phyloP scores from a whole-genome alignment of 768 basidiomycete species.

The Boletus pseudo-olivaceus region DNA sequence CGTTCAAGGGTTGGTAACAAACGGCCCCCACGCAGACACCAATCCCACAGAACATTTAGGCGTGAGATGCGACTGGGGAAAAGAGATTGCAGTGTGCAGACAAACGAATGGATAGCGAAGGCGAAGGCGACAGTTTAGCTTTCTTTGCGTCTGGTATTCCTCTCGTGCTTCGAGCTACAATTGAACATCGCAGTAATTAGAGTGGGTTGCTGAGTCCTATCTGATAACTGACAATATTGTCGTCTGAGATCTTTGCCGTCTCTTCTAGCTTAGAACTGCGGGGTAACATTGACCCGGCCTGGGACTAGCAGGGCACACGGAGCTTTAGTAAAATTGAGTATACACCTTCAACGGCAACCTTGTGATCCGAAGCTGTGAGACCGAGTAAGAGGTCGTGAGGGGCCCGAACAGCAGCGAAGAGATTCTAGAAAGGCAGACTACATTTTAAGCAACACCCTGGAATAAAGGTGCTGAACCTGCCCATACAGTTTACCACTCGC shows the following conservation, averaged over 20 bases:
- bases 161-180: neutral
- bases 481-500: neutral
- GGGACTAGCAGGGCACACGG: neutral
- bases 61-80: neutral
- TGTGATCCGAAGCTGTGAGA: neutral
- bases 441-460: neutral
- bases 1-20: neutral
- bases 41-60: neutral
- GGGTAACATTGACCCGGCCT: neutral
- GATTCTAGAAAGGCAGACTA: neutral
- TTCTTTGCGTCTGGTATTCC: neutral
- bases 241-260: neutral
- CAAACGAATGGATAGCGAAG: neutral
- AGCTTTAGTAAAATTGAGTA: neutral
- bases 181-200: neutral
- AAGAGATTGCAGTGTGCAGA: neutral
- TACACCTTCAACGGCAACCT: no score
- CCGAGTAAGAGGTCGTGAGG: neutral
- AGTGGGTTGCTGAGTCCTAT: neutral
- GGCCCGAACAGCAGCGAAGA: neutral
- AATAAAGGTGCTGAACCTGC: neutral
- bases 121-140: neutral
- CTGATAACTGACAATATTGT: neutral
- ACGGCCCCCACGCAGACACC: neutral
- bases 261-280: neutral